Evolutionary conservation across 306 rosid genomes (phyloP), one percentile per base, ranked within the genome.

Genomic region (Cicer chorassanicum): DNA sequence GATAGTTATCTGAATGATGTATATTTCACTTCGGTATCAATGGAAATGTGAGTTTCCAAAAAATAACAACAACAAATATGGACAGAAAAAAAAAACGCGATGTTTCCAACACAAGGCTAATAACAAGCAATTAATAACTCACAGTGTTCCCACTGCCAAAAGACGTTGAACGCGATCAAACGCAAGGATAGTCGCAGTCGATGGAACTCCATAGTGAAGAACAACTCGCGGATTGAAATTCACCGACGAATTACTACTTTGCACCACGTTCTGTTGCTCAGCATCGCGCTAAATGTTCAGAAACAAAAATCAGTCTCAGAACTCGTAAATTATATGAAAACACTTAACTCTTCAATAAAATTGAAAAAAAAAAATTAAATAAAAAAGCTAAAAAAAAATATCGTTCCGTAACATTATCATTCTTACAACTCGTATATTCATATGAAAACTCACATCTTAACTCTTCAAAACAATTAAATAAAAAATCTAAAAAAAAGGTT

Each of bases 201-300:
- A 75, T n/a, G 98, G 98, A 75, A 93, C 80, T 77, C 98, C 98
- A 50, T 85, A 86, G 89, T 91, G 98, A 70, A 89, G 51, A 39
- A 73, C 74, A 74, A 93, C 81, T 9, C 85, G 87, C 18, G 89
- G 91, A 77, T 88, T 78, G 61, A 91, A 82, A 74, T 86, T 88
- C 54, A 44, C 50, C 18, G 80, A 18, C 21, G 73, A 72, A 72
- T 78, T 54, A 77, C 82, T 70, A 54, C 75, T 82, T 84, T 84
- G 74, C 41, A 2, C 68, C 41, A 5, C 88, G 56, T 81, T 73
- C 63, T 73, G 85, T 73, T 62, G 63, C 56, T 4, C 46, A 76
- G 19, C 38, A 68, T n/a, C 59, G 43, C 7, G 14, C 60, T 21
- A 77, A 77, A 82, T 8, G 38, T 44, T 56, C 67, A 76, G 71